phyloP scores from a whole-genome alignment of 2,329 filamentous ascomycete species.

The Arthrocladium fulminans region DNA sequence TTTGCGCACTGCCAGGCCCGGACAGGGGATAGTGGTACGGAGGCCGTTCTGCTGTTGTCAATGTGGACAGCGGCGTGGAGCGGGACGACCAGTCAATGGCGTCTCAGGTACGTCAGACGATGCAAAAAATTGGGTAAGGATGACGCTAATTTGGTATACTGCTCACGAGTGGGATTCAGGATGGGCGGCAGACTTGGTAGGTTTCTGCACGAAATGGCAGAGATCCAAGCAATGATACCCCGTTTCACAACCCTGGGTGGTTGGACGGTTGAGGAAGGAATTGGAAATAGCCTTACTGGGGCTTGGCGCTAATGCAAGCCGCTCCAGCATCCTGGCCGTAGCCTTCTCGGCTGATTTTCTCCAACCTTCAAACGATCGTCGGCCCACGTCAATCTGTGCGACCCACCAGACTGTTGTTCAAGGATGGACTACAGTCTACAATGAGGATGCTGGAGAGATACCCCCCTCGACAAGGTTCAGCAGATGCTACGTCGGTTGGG shows the following conservation, averaged over 20 bases:
- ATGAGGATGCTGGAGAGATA: too few relatives aligned
- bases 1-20: constrained; percentile 5
- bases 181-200: not conserved
- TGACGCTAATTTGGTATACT: not conserved
- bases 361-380: too few relatives aligned
- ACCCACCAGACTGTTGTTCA: too few relatives aligned
- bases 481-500: too few relatives aligned
- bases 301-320: constrained; percentile 5
- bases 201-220: constrained; percentile 2
- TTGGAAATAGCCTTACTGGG: not conserved
- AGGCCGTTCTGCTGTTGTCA: not conserved
- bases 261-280: not conserved
- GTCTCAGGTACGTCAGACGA: not conserved
- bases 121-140: not conserved
- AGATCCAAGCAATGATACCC: constrained; percentile 3
- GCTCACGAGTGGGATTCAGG: not conserved
- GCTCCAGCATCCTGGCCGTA: not conserved
- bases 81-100: constrained; percentile 8
- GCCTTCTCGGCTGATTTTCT: too few relatives aligned
- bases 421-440: too few relatives aligned
- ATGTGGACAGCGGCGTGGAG: constrained; percentile 6
- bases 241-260: not conserved
- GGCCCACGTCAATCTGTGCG: too few relatives aligned
- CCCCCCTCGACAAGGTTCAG: too few relatives aligned
- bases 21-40: constrained; percentile 1